Evolutionary conservation across 2,329 filamentous ascomycete species (phyloP), one percentile per base, ranked within the genome.

Genomic region (Fusarium sp.): DNA sequence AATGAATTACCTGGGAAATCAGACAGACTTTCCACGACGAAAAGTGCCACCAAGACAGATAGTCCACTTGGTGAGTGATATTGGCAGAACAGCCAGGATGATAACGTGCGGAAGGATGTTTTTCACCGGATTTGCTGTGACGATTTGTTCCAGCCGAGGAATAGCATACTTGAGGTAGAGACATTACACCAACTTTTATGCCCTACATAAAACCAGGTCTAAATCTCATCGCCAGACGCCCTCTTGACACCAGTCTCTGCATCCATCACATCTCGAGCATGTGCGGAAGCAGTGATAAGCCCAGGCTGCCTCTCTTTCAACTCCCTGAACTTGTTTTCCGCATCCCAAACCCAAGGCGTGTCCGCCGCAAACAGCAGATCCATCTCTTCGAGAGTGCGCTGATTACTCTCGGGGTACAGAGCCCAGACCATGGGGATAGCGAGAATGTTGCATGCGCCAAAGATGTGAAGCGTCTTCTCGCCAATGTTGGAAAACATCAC

Each of bases 351-450:
- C 86, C 87, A 92, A 4, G 85, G 84, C 0, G 81, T 87, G 15
- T 87, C 79, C 1, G 86, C 82, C 0, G 88, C 87, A 65, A 93
- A 92, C 0, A 92, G 75, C 0, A 92, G 75, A 58, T 93, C 86
- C 79, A 92, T 92, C 69, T 92, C 89, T 68, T 92, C 90, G 0
- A 92, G 77, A 0, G 88, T 92, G 0, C 89, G 82, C 71, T 90
- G 87, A 69, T 88, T 91, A 4, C 86, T 90, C 71, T 92, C 90
- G 0, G 89, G 90, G 53, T 91, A 92, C 0, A 93, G 69, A 0
- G 87, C 87, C 86, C 88, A 93, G 0, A 91, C 86, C 75, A 91
- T 84, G 1, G 87, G 83, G 5, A 92, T 87, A 1, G 83, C 82
- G 27, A 90, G 72, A 9, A 86, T 74, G 68, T 91, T 92, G 69